Percentiles rank a stretch among this genome's conserved stretches.
Evolutionary conservation across 331 rosid species (phyloP).

Genomic region (Malus hybrid): DNA sequence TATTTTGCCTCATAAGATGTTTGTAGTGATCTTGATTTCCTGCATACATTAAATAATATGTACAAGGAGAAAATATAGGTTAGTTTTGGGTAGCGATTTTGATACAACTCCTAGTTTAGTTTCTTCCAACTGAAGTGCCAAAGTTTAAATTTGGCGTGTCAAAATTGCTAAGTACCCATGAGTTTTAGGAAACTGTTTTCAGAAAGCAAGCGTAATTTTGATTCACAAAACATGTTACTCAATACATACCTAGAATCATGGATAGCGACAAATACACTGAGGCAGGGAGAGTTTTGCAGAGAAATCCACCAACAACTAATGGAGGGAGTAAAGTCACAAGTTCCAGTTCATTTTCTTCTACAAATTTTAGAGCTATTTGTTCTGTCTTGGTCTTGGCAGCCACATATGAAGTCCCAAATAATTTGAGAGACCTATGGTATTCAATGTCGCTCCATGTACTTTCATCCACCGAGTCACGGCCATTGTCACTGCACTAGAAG

Average conservation of each 20-base stretch:
- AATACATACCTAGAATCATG: constrained; percentile 36
- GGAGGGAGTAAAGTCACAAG: constrained; percentile 46
- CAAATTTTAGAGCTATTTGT: constrained; percentile 41
- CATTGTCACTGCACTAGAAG: constrained; percentile 31
- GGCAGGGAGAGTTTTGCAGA: constrained; percentile 40
- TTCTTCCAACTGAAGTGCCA: neutral
- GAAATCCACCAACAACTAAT: constrained; percentile 43
- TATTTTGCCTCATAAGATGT: neutral
- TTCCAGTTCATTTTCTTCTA: constrained; percentile 34
- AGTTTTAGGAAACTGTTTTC: neutral
- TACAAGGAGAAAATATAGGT: neutral
- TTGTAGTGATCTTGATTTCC: constrained; percentile 10
- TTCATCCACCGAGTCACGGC: constrained; percentile 27
- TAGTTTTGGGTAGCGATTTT: neutral
- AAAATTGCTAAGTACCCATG: neutral
- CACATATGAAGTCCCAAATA: neutral
- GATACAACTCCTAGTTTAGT: neutral
- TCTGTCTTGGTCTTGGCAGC: constrained; percentile 49
- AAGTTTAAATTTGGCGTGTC: neutral
- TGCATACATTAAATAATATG: neutral
- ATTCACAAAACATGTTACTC: neutral
- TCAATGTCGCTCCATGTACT: constrained; percentile 45
- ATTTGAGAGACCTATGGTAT: neutral
- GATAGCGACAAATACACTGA: constrained; percentile 21
- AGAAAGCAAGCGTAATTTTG: neutral